Evolutionary conservation across 2,329 filamentous ascomycete genomes (phyloP).

Genomic region (Alternaria atra): DNA sequence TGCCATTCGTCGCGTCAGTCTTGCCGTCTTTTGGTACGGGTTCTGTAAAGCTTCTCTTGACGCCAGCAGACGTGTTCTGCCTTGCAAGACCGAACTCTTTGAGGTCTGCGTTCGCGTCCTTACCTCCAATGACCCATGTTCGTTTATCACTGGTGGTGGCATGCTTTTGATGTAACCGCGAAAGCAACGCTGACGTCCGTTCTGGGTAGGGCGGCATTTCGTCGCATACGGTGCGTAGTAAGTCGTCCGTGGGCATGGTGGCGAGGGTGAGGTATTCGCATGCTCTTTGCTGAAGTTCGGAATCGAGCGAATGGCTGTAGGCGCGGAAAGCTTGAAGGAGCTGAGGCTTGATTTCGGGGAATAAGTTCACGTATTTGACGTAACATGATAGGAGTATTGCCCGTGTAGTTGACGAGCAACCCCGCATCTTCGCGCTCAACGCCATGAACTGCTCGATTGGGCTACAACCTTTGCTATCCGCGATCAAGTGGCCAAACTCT

Average conservation of each 20-base stretch:
- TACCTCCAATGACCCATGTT: constrained; percentile 97
- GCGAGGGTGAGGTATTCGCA: constrained; percentile 93
- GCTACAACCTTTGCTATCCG: constrained; percentile 89
- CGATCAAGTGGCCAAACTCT: constrained; percentile 96
- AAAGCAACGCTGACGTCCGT: constrained; percentile 88
- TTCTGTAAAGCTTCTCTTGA: constrained; percentile 85
- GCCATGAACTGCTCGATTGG: constrained; percentile 98
- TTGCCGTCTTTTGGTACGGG: constrained; percentile 47
- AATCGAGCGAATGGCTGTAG: constrained; percentile 94
- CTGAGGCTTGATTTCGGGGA: constrained; percentile 97
- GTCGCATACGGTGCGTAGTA: constrained; percentile 92
- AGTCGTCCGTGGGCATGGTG: constrained; percentile 85
- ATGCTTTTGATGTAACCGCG: constrained; percentile 92
- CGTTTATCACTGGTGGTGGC: constrained; percentile 91
- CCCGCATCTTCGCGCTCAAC: constrained; percentile 86
- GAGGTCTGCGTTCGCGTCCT: constrained; percentile 86
- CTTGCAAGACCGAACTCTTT: constrained; percentile 78
- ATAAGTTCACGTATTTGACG: constrained; percentile 97
- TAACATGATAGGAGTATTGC: constrained; percentile 96
- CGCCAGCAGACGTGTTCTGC: constrained; percentile 71
- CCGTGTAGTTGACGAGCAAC: constrained; percentile 86
- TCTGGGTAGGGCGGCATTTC: constrained; percentile 99
- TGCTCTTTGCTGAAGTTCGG: constrained; percentile 93
- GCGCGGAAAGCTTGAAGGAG: constrained; percentile 87
- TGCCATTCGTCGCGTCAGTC: constrained; percentile 48